Evolutionary conservation across 2,329 filamentous ascomycete genomes (phyloP).

Genomic region (Chaetomium sp.): DNA sequence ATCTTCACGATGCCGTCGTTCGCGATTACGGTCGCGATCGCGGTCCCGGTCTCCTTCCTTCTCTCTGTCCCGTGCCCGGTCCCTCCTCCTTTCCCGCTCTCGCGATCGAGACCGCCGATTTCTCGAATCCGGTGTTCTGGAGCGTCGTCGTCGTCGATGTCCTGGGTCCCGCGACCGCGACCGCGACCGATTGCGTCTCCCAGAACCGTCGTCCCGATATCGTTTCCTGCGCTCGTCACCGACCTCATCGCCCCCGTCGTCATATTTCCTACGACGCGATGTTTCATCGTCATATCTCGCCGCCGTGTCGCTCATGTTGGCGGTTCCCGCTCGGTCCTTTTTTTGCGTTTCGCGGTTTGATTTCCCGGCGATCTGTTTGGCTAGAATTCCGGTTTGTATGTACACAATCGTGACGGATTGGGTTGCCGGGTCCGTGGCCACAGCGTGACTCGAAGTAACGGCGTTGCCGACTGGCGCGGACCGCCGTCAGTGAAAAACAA

Average conservation of each 20-base stretch:
- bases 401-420: too few species aligned
- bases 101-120: conserved; percentile 19
- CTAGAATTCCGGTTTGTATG: neutral
- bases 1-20: conserved; percentile 10
- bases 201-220: conserved; percentile 10
- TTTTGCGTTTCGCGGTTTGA: neutral
- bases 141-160: conserved; percentile 16
- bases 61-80: conserved; percentile 13
- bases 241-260: conserved; percentile 4
- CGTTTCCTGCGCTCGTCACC: conserved; percentile 14
- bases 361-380: neutral
- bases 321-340: neutral
- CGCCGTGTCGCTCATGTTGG: conserved; percentile 17
- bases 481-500: too few species aligned
- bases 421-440: too few species aligned
- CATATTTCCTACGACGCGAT: conserved; percentile 16
- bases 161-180: conserved; percentile 16
- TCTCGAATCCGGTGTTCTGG: conserved; percentile 18
- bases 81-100: conserved; percentile 13
- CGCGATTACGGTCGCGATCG: conserved; percentile 5
- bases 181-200: conserved; percentile 14
- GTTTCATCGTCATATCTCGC: conserved; percentile 7
- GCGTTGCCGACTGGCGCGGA: too few species aligned
- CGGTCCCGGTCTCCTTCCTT: conserved; percentile 14
- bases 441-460: too few species aligned